Evolutionary conservation across 495 filamentous ascomycete genomes (phyloP), one percentile per base, ranked within the genome.

Genomic region (Talaromyces thailandensis): DNA sequence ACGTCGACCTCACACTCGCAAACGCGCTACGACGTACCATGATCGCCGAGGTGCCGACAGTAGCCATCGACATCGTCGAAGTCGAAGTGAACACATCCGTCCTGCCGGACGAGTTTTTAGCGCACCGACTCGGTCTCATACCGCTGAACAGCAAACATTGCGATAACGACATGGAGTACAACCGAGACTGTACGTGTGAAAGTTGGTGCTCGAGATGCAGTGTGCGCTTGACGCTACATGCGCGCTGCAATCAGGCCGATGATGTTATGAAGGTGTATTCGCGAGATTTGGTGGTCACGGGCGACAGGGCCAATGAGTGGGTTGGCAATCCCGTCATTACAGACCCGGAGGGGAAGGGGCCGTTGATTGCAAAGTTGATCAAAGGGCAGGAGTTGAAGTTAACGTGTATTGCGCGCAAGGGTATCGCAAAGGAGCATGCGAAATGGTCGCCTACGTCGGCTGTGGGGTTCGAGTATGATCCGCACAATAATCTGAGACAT

Each of bases 401-500:
- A 71, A 88, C 86, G 50, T 97, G 93, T 69, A 86, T 97, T 65
- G 95, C 92, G 58, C 97, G 96, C 82, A 98, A 98, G 80, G 94
- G 94, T 0, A 97, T 97, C 63, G 92, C 93, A 3, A 98, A 98
- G 80, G 94, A 98, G 71, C 94, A 98, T 78, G 88, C 95, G 0
- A 98, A 98, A 72, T 98, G 94, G 94, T 87, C 89, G 56, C 92
- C 95, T 2, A 89, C 88, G 45, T 81, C 92, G 62, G 95, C 94
- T 5, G 86, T 98, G 57, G 94, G 92, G 25, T 98, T 98, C 67
- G 94, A 98, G 75, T 98, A 98, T 73, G 94, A 98, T 70, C 94
- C 94, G 62, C 88, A 93, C 71, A 98, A 98, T 74, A 95, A 93
- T 72, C 75, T 98, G 52, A 79, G 82, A 62, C 94, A 98, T 76